These are phyloP conservation scores for Tetrahymena borealis DNA, from an alignment of 73 alveolate species.

Conservation along the genomic window DNA sequence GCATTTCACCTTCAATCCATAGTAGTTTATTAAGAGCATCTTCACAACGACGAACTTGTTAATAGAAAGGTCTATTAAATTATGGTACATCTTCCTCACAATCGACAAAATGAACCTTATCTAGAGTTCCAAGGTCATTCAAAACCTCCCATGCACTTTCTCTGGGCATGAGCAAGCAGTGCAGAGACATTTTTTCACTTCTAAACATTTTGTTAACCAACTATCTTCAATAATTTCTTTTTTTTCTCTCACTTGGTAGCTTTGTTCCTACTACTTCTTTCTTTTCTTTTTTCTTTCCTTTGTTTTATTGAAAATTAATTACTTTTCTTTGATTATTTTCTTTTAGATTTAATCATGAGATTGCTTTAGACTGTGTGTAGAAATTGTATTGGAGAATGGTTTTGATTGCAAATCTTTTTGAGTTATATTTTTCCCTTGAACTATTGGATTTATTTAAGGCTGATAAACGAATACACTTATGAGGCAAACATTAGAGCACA, in stretches of 20 bases:
- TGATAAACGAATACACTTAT: no score
- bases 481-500: no score
- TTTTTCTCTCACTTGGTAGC: neutral
- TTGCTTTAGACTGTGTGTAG: no score
- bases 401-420: no score
- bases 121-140: constrained; percentile 83
- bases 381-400: no score
- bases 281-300: neutral
- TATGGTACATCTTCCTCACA: constrained; percentile 66
- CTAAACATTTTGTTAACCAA: constrained; percentile 4
- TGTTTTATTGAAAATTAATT: neutral
- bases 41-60: neutral
- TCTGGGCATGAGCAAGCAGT: constrained; percentile 58
- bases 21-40: neutral
- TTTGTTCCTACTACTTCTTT: neutral
- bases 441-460: no score
- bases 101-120: constrained; percentile 87
- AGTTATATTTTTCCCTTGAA: no score
- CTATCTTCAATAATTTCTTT: neutral
- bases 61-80: constrained; percentile 62
- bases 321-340: no score
- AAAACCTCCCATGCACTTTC: constrained; percentile 86
- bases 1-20: neutral
- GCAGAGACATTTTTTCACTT: constrained; percentile 28
- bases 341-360: no score